Base-by-base conservation (phyloP, 768 basidiomycete genomes). In the Collybiopsis confluens region DNA sequence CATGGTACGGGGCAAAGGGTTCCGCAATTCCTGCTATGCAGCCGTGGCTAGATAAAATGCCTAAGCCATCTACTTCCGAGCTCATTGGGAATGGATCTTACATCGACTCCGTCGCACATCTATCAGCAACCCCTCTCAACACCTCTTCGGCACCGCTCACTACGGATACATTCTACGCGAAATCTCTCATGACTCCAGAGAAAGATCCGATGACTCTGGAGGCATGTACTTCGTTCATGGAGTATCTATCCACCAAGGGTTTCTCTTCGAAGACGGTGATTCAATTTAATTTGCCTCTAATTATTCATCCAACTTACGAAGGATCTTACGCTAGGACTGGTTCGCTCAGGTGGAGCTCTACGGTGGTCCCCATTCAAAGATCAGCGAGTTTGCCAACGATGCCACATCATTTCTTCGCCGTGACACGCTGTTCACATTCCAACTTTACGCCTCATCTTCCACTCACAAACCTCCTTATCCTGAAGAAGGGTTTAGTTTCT, bases 201-300 rank as follows among this genome's bases (percentile, higher is more conserved):
- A 28, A 24, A n/a, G 38, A 18, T 13, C 56, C 53, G 20, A n/a
- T 57, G 46, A 57, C n/a, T 1, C 56, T 60, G 3, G 54, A 64
- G 15, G 70, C 76, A 2, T 59, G 69, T 35, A 56, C 57, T 28
- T 68, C 70, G 1, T 75, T 75, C 52, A 70, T 74, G 59, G 59
- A 64, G 2, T 72, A 72, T 45, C 61, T 78, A 43, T 69, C 70
- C 0, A 70, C 65, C 24, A 63, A 75, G 49, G 77, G 74, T 2
- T 72, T 69, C 38, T 56, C 61, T 1, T 62, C 73, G 3, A 59
- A 68, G 21, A 66, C 70, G 36, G 71, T 73, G 56, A 52, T n/a
- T n/a, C 56, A 55, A 54, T 44, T 26, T 24, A 4, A 7, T 45
- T 33, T 33, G 30, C 30, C 13, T 33, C 30, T 13, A 33, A 18